Base-by-base conservation (phyloP, 768 basidiomycete genomes). In the Auricularia auricula-judae region DNA sequence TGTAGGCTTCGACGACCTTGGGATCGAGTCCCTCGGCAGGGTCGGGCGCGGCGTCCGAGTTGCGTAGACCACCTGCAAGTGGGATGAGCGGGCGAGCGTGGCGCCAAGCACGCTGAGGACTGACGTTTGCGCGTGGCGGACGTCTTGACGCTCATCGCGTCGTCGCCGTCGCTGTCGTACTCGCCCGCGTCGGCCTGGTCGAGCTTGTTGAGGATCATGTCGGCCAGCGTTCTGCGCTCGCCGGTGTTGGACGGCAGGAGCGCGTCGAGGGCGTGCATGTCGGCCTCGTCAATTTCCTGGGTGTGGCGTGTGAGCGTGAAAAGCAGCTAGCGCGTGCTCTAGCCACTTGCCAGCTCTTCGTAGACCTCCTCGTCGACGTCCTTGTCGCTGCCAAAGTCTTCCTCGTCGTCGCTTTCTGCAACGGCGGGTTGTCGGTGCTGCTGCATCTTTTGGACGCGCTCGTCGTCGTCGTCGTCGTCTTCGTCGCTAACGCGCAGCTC, bases 161-260 rank as follows among this genome's bases (percentile, higher is more conserved):
- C 42, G n/a, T 61, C 63, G 29, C 61, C 63, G 82, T 81, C 63
- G 86, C 77, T 10, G 82, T 80, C 62, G 7, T 84, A 74, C 44
- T 81, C 78, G 56, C 78, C 78, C 3, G 80, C 73, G 67, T 87
- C 85, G 12, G 78, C 81, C 64, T 80, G 82, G 65, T 95, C 88
- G 29, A 99, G 80, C 76, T 98, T 98, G 33, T 90, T 83, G 72
- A 99, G 92, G 65, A 98, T 99, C n/a, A 98, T 80, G 73, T 99
- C 97, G 36, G 97, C 97, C 36, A 99, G 78, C 2, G 96, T 98
- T 73, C 84, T 83, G 56, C 91, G 84, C 73, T 91, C 87, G 5
- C 83, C 82, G 16, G 84, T 80, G 74, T 87, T 91, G 14, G 85
- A 76, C 44, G 93, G 93, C 53, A 91, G 81, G 36, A 93, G 78